These are phyloP conservation scores for Pezicula neosporulosa DNA, from an alignment of 2,329 filamentous ascomycete genomes.

Conservation along the genomic window DNA sequence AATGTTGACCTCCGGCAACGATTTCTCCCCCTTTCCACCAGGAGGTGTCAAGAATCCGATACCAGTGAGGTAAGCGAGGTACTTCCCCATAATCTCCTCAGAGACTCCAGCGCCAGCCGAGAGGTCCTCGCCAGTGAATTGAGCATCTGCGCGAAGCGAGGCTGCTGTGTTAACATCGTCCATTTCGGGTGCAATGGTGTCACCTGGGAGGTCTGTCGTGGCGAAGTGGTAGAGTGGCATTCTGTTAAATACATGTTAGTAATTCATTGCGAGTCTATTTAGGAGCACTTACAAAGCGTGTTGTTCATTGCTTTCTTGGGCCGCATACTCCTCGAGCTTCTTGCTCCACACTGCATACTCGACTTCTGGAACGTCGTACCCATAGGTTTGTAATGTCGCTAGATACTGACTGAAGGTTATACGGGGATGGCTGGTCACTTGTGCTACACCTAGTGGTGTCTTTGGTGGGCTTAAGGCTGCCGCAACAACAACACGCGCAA, in stretches of 20 bases:
- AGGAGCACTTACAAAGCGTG: conserved; percentile 56
- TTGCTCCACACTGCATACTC: conserved; percentile 67
- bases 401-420: conserved; percentile 77
- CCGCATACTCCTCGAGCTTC: conserved; percentile 54
- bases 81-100: conserved; percentile 25
- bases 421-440: conserved; percentile 77
- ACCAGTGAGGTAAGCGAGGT: conserved; percentile 24
- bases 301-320: conserved; percentile 55
- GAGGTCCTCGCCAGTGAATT: conserved; percentile 23
- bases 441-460: conserved; percentile 52
- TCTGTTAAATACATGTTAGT: conserved; percentile 5
- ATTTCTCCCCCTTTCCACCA: conserved; percentile 22
- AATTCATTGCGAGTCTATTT: conserved; percentile 13
- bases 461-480: conserved; percentile 35
- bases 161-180: conserved; percentile 63
- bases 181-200: conserved; percentile 68
- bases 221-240: conserved; percentile 73
- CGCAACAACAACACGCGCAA: conserved; percentile 76
- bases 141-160: conserved; percentile 59
- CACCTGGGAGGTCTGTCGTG: conserved; percentile 61
- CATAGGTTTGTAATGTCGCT: conserved; percentile 66
- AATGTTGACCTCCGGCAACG: conserved; percentile 9
- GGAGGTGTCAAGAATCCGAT: conserved; percentile 25
- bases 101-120: conserved; percentile 22
- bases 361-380: conserved; percentile 65